These are phyloP conservation scores for Chrysochromulina parva DNA, from an alignment of 78 protist genomes.

Conservation along the genomic window DNA sequence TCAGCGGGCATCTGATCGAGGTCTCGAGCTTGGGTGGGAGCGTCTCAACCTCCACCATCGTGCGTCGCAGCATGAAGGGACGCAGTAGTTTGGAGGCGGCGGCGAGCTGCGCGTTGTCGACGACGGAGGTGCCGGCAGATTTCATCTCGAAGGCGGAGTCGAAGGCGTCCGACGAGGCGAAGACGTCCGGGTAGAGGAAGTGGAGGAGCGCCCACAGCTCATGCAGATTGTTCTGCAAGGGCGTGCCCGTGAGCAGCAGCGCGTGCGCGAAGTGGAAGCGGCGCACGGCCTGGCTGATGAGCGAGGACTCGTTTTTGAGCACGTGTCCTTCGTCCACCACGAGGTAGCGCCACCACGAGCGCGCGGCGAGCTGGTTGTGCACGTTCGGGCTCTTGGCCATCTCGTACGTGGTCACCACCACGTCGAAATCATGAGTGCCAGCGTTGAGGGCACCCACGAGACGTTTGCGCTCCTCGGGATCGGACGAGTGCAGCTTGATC, in stretches of 20 bases:
- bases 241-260: conserved; percentile 71
- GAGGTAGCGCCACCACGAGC: conserved; percentile 61
- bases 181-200: conserved; percentile 44
- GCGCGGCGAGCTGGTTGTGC: neutral
- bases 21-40: conserved; percentile 85
- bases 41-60: conserved; percentile 33
- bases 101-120: neutral
- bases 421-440: conserved; percentile 69
- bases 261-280: neutral
- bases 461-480: neutral
- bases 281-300: neutral
- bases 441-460: neutral
- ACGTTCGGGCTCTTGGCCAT: conserved; percentile 44
- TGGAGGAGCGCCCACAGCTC: conserved; percentile 75
- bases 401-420: conserved; percentile 90
- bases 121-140: neutral
- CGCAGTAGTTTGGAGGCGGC: neutral
- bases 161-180: neutral
- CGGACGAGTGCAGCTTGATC: conserved; percentile 33
- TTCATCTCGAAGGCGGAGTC: neutral
- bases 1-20: conserved; percentile 27
- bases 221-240: conserved; percentile 66
- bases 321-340: conserved; percentile 93
- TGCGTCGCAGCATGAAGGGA: conserved; percentile 30
- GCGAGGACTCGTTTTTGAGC: conserved; percentile 58